Percentiles rank a stretch among this genome's conserved stretches.
Evolutionary conservation across 1,284 basidiomycete genomes (phyloP).

Genomic region (Marasmius oreades): DNA sequence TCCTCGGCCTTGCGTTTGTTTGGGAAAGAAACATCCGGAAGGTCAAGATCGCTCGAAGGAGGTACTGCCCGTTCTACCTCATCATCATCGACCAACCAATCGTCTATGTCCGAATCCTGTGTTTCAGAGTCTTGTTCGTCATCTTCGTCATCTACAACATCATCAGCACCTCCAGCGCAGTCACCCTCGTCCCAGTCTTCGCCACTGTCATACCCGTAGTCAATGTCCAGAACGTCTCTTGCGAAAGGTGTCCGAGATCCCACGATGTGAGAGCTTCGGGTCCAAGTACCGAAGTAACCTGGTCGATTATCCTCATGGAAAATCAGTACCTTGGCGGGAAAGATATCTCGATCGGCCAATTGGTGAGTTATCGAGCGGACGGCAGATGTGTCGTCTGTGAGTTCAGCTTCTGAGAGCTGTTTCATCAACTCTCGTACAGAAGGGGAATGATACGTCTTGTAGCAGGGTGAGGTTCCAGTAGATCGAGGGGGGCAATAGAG

Average conservation of each 20-base stretch:
- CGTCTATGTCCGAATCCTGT: slow-evolving; percentile 68
- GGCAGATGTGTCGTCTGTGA: slow-evolving; percentile 60
- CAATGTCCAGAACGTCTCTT: slow-evolving; percentile 63
- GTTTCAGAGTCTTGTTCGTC: slow-evolving; percentile 61
- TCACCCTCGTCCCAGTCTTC: slow-evolving; percentile 81
- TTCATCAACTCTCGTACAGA: slow-evolving; percentile 54
- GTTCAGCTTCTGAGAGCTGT: slow-evolving; percentile 71
- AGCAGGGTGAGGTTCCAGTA: slow-evolving; percentile 14
- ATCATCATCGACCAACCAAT: slow-evolving; percentile 78
- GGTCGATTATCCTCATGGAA: slow-evolving; percentile 77
- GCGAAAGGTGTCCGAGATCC: slow-evolving; percentile 74
- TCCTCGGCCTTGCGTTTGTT: slow-evolving; percentile 54
- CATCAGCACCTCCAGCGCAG: slow-evolving; percentile 65
- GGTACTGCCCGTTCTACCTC: slow-evolving; percentile 44
- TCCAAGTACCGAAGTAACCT: slow-evolving; percentile 87
- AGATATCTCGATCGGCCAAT: slow-evolving; percentile 52
- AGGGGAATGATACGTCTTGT: slow-evolving; percentile 30
- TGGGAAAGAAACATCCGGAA: slow-evolving; percentile 29
- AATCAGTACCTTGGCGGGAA: slow-evolving; percentile 72
- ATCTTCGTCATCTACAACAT: slow-evolving; percentile 66
- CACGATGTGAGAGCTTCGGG: slow-evolving; percentile 64
- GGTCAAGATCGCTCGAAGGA: slow-evolving; percentile 39
- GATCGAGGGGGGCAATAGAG: slow-evolving; percentile 8
- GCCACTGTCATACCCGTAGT: slow-evolving; percentile 84
- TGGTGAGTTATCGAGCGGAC: slow-evolving; percentile 54